Percentiles rank a stretch among this genome's conserved stretches.
Evolutionary conservation across 257 asterid species (phyloP).

Genomic region (Solanum rostratum): DNA sequence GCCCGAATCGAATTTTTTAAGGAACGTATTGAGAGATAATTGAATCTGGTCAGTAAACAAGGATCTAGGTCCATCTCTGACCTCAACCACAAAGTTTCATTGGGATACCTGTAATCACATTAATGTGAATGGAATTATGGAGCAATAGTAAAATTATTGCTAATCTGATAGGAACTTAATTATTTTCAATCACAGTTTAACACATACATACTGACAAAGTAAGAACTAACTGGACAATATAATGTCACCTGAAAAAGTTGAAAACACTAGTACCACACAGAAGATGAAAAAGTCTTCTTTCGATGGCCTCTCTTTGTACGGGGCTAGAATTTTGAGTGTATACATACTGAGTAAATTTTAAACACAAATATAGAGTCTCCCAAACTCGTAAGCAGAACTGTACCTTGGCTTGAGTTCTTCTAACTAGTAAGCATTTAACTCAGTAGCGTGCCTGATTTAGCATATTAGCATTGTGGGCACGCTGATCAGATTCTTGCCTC

Average conservation of each 20-base stretch:
- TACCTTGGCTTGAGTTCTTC: background rate
- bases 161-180: background rate
- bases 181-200: background rate
- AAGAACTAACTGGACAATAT: background rate
- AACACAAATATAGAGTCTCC: background rate
- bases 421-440: background rate
- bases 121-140: background rate
- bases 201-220: background rate
- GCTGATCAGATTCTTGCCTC: conserved; percentile 51
- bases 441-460: background rate
- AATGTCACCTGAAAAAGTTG: background rate
- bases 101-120: background rate
- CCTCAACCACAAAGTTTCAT: background rate
- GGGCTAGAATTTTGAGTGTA: background rate
- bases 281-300: background rate
- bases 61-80: too few species aligned
- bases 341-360: background rate
- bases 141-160: background rate
- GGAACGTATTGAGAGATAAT: too few species aligned
- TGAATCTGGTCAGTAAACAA: too few species aligned
- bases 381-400: background rate
- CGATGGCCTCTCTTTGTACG: too few species aligned
- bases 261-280: background rate
- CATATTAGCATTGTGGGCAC: background rate
- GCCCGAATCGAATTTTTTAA: too few species aligned